Evolutionary conservation across 352 stramenopile genomes (phyloP).

Genomic region (Thraustochytrium sp.): DNA sequence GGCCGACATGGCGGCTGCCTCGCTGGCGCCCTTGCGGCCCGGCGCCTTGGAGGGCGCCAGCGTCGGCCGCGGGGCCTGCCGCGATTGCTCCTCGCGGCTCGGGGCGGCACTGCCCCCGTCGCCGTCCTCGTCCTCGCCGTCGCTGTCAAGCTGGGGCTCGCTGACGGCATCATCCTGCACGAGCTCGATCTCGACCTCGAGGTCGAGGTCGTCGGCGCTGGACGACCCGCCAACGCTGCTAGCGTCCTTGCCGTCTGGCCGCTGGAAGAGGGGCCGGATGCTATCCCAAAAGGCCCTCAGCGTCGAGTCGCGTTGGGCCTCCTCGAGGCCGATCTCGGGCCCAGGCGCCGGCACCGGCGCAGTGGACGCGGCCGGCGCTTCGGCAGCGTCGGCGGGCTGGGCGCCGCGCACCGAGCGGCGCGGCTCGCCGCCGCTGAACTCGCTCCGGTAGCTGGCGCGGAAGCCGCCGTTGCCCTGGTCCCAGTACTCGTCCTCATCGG

Average conservation of each 20-base stretch:
- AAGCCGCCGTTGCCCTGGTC: neutral
- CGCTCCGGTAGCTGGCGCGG: neutral
- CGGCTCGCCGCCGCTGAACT: too few species aligned
- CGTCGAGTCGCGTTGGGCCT: neutral
- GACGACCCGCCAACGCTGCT: neutral
- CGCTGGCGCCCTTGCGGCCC: neutral
- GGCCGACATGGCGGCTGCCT: neutral
- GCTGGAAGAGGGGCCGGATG: neutral
- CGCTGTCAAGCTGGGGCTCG: neutral
- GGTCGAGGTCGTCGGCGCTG: neutral
- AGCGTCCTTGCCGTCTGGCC: neutral
- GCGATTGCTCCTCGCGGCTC: neutral
- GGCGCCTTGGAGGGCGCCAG: too few species aligned
- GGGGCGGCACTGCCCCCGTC: neutral
- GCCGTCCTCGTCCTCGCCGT: neutral
- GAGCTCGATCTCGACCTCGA: slow-evolving; percentile 33
- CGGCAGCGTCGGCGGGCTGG: too few species aligned
- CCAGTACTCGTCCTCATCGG: neutral
- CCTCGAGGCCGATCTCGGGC: neutral
- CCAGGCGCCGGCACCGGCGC: neutral
- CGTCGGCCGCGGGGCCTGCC: too few species aligned
- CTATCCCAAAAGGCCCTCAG: neutral
- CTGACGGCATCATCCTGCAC: neutral
- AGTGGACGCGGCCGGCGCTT: too few species aligned
- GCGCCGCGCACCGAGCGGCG: too few species aligned